Evolutionary conservation across 2,329 filamentous ascomycete species (phyloP).

Genomic region (Cercospora sojina): DNA sequence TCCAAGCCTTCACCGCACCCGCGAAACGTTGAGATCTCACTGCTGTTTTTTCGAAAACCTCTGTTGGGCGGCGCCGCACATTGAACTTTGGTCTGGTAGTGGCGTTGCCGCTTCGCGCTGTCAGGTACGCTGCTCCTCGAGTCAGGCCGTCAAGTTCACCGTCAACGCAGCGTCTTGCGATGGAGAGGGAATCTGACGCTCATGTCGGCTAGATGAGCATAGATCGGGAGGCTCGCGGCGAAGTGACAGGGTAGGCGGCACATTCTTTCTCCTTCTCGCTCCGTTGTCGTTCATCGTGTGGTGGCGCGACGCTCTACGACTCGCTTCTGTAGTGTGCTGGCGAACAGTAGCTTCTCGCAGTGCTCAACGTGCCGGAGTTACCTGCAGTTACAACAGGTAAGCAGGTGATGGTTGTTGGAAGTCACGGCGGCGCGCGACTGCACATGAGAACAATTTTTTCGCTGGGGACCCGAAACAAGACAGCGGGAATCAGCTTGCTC

Average conservation of each 20-base stretch:
- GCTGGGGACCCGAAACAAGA: neutral
- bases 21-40: neutral
- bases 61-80: neutral
- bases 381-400: neutral
- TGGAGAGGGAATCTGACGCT: neutral
- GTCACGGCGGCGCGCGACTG: neutral
- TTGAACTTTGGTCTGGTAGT: neutral
- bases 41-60: neutral
- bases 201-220: neutral
- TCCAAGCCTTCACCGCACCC: neutral
- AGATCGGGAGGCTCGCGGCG: neutral
- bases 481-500: neutral
- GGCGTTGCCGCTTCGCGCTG: neutral
- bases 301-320: too few relatives aligned
- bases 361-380: neutral
- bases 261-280: too few relatives aligned
- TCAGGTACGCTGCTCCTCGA: too few relatives aligned
- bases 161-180: neutral
- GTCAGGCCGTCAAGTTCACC: neutral
- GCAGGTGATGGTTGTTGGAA: neutral
- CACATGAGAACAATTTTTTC: neutral
- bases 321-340: too few relatives aligned
- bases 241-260: too few relatives aligned
- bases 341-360: too few relatives aligned
- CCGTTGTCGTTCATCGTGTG: too few relatives aligned